These are phyloP conservation scores for Hypomontagnella submonticulosa DNA, from an alignment of 495 filamentous ascomycete species.

Conservation along the genomic window DNA sequence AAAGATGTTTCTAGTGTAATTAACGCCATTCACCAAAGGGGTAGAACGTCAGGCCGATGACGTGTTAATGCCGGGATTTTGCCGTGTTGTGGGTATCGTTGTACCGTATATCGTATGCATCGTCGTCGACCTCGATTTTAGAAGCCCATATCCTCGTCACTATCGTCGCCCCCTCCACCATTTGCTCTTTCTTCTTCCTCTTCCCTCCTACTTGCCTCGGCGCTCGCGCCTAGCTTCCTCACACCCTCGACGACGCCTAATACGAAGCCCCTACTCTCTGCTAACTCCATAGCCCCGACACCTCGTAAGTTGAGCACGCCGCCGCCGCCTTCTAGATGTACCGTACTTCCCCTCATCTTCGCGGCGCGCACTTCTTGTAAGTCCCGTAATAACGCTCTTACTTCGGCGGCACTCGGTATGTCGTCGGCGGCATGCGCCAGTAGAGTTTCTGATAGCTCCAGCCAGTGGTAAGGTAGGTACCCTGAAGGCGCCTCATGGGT, in stretches of 20 bases:
- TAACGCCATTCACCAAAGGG: not conserved
- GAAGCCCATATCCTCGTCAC: conserved; percentile 62
- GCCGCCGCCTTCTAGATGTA: conserved; percentile 74
- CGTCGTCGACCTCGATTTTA: conserved; percentile 23
- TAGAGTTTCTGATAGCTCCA: conserved; percentile 86
- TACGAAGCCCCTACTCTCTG: conserved; percentile 87
- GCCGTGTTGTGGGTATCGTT: conserved; percentile 7
- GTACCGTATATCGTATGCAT: conserved; percentile 15
- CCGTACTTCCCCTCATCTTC: conserved; percentile 83
- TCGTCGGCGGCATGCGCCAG: conserved; percentile 88
- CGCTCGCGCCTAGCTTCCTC: conserved; percentile 70
- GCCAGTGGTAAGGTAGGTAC: conserved; percentile 91
- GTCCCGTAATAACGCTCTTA: conserved; percentile 80
- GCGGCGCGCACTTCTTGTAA: conserved; percentile 87
- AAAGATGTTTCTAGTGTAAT: no score
- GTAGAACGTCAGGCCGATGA: conserved; percentile 21
- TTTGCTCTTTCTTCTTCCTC: conserved; percentile 61
- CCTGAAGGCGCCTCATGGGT: conserved; percentile 69
- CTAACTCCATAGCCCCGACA: conserved; percentile 90
- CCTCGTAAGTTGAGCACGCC: conserved; percentile 81
- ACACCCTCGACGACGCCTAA: conserved; percentile 87
- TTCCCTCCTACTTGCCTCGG: conserved; percentile 66
- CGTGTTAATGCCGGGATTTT: conserved; percentile 5
- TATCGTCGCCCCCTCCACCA: conserved; percentile 53
- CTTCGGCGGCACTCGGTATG: conserved; percentile 76